A percentile compares a stretch with the other conserved stretches of the same genome.
Conservation (phyloP, 345 rosid species). For the Rhizophora apiculata region DNA sequence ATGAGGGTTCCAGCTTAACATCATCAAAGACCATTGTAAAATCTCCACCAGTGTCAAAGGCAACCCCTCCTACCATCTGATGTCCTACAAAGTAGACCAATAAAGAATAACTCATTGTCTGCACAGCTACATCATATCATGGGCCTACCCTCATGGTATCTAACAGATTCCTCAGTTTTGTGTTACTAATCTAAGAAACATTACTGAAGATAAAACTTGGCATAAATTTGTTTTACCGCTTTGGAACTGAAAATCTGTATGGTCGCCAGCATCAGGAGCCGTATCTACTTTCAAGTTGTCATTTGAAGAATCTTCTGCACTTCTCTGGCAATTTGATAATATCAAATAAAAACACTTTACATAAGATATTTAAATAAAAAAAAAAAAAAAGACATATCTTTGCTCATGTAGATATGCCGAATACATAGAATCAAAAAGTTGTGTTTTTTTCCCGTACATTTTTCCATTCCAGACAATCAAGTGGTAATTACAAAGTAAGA, state of each 20-base stretch:
- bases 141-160: neutral
- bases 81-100: slow-evolving; percentile 32
- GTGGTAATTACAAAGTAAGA: no score
- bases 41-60: neutral
- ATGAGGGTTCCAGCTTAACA: slow-evolving; percentile 25
- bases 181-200: neutral
- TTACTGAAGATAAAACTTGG: neutral
- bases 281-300: slow-evolving; percentile 10
- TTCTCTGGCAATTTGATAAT: slow-evolving; percentile 16
- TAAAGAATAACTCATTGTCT: slow-evolving; percentile 16
- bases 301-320: neutral
- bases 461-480: no score
- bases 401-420: no score
- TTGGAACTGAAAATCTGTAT: neutral
- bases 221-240: slow-evolving; percentile 13
- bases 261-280: slow-evolving; percentile 2
- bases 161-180: neutral
- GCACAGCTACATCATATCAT: neutral
- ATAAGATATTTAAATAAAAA: neutral
- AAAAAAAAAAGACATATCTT: no score
- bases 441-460: no score
- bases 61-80: slow-evolving; percentile 26
- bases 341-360: neutral
- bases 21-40: slow-evolving; percentile 3
- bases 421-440: no score